Percentiles rank a stretch among this genome's conserved stretches.
phyloP scores from a whole-genome alignment of 2,329 filamentous ascomycete genomes.

The Alternaria alternata region DNA sequence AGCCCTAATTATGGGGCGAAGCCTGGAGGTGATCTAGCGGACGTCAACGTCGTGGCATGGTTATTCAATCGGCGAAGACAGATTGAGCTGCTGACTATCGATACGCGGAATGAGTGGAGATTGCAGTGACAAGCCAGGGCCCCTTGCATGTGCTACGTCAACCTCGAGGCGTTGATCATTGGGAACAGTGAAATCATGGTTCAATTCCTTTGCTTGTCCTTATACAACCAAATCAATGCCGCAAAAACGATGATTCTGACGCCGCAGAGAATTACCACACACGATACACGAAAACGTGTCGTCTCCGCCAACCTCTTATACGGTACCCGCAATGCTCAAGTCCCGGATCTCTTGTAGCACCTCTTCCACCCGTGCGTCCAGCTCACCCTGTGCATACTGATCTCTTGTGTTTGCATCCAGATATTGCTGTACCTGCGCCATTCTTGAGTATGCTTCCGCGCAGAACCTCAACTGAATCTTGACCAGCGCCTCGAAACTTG shows the following conservation, averaged over 20 bases:
- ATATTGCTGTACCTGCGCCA: conserved; percentile 99
- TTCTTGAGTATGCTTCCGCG: conserved; percentile 94
- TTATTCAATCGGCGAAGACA: no score
- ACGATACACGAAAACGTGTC: background rate
- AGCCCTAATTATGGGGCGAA: background rate
- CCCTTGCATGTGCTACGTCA: background rate
- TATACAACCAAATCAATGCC: background rate
- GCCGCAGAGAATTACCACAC: conserved; percentile 1
- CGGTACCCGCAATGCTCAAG: conserved; percentile 86
- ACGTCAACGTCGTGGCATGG: no score
- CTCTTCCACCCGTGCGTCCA: conserved; percentile 92
- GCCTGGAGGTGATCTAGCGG: no score
- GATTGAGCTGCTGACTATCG: no score
- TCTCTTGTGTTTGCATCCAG: conserved; percentile 94
- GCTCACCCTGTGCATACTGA: conserved; percentile 90
- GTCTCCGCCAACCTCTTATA: conserved; percentile 40
- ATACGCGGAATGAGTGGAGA: no score
- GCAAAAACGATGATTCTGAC: background rate
- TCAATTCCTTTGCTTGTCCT: background rate
- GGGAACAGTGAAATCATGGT: background rate
- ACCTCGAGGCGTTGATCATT: background rate
- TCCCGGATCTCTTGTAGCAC: conserved; percentile 97
- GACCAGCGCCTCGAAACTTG: conserved; percentile 95
- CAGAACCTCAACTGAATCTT: conserved; percentile 99
- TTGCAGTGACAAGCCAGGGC: no score